Percentiles rank a stretch among this genome's conserved stretches.
Conservation (phyloP, 306 rosid species). For the Vachellia collinsii region DNA sequence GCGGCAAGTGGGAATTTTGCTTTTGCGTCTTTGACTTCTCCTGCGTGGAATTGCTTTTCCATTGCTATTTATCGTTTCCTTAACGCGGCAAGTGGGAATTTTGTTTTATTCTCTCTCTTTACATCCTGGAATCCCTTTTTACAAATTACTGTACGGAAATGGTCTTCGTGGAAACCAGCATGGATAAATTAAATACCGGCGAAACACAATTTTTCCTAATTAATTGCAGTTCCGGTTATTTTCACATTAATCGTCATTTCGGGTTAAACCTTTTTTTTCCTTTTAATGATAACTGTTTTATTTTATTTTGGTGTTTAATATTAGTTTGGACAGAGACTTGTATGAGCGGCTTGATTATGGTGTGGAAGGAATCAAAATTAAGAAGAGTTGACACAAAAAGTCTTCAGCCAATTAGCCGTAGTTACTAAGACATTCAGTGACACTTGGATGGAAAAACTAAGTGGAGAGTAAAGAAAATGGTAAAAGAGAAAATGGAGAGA, state of each 20-base stretch:
- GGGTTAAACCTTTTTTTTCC: too few relatives aligned
- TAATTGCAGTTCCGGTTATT: neutral
- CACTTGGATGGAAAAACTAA: too few relatives aligned
- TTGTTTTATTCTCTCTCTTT: too few relatives aligned
- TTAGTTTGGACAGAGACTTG: neutral
- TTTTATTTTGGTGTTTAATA: neutral
- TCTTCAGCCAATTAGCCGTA: neutral
- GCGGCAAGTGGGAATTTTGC: neutral
- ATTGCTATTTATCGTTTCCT: neutral
- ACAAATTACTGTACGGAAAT: neutral
- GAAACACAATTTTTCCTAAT: neutral
- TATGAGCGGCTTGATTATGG: neutral
- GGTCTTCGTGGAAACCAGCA: neutral
- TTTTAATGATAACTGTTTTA: neutral
- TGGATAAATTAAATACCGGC: neutral
- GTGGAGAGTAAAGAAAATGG: too few relatives aligned
- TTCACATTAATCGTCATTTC: neutral
- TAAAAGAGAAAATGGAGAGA: too few relatives aligned
- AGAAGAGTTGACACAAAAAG: neutral
- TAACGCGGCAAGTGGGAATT: too few relatives aligned
- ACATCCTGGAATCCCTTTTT: neutral
- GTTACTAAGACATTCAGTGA: neutral
- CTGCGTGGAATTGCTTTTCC: neutral
- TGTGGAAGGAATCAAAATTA: neutral
- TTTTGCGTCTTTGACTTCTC: neutral